Evolutionary conservation across 768 basidiomycete species (phyloP).

Genomic region (Tricholoma matsutake): DNA sequence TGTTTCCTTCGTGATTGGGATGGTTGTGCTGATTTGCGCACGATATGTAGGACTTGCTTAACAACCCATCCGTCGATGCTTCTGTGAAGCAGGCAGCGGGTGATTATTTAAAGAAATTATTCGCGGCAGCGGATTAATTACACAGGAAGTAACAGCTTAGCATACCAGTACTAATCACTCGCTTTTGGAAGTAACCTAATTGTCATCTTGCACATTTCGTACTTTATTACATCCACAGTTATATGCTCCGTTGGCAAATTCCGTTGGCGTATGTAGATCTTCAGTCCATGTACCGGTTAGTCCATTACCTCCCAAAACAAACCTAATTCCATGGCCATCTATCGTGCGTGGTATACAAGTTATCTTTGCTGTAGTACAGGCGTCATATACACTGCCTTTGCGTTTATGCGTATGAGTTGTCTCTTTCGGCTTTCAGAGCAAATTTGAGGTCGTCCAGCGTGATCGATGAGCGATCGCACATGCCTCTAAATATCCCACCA

Average conservation of each 20-base stretch:
- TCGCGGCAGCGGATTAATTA: constrained; percentile 38
- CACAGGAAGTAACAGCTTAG: not conserved
- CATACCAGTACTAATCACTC: not conserved
- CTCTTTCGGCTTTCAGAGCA: constrained; percentile 27
- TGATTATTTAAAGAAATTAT: constrained; percentile 70
- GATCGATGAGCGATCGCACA: constrained; percentile 85
- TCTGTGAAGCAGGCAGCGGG: constrained; percentile 62
- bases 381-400: not conserved
- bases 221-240: not conserved
- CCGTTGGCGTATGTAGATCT: no score
- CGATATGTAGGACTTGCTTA: constrained; percentile 47
- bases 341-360: not conserved
- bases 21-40: not conserved
- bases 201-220: not conserved
- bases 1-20: constrained; percentile 3
- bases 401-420: not conserved
- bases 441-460: constrained; percentile 63
- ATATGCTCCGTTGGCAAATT: no score
- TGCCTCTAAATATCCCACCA: constrained; percentile 74
- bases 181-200: not conserved
- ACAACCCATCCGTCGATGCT: constrained; percentile 55
- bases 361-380: not conserved
- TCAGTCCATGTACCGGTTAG: no score
- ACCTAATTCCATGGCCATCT: not conserved
- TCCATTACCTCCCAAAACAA: no score